These are phyloP conservation scores for Rhodotorula sphaerocarpa DNA, from an alignment of 768 basidiomycete species.

Conservation along the genomic window DNA sequence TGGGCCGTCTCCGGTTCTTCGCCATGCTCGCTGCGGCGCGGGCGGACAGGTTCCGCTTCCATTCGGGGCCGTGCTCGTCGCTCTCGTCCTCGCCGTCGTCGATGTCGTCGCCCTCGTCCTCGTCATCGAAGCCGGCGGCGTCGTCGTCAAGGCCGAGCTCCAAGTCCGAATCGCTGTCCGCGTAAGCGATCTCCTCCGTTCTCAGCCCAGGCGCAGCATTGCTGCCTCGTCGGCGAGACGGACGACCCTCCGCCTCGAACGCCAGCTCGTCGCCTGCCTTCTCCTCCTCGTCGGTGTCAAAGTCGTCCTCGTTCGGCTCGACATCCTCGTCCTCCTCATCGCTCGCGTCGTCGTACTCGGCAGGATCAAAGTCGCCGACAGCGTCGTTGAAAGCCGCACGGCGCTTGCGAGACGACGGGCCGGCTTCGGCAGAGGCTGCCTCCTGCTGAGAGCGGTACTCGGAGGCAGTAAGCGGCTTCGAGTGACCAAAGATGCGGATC, in stretches of 20 bases:
- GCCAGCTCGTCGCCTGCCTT: constrained; percentile 39
- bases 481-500: constrained; percentile 74
- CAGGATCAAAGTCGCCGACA: constrained; percentile 43
- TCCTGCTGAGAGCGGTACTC: constrained; percentile 33
- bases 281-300: constrained; percentile 45
- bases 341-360: constrained; percentile 39
- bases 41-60: constrained; percentile 62
- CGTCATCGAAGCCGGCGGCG: constrained; percentile 49
- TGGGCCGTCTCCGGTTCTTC: constrained; percentile 49
- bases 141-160: constrained; percentile 42
- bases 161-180: constrained; percentile 39
- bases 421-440: background rate
- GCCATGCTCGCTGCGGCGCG: constrained; percentile 50
- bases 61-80: constrained; percentile 53
- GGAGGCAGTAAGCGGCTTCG: constrained; percentile 54
- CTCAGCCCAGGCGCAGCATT: background rate
- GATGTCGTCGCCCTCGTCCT: constrained; percentile 43
- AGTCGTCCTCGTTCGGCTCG: constrained; percentile 35
- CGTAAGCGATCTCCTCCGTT: constrained; percentile 34
- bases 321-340: constrained; percentile 37
- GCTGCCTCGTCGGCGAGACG: background rate
- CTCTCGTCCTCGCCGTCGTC: constrained; percentile 49
- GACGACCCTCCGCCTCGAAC: constrained; percentile 36
- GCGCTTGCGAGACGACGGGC: constrained; percentile 19
- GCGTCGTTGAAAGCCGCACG: constrained; percentile 40